Base-by-base conservation (phyloP, 306 rosid genomes). In the Inga laurina region DNA sequence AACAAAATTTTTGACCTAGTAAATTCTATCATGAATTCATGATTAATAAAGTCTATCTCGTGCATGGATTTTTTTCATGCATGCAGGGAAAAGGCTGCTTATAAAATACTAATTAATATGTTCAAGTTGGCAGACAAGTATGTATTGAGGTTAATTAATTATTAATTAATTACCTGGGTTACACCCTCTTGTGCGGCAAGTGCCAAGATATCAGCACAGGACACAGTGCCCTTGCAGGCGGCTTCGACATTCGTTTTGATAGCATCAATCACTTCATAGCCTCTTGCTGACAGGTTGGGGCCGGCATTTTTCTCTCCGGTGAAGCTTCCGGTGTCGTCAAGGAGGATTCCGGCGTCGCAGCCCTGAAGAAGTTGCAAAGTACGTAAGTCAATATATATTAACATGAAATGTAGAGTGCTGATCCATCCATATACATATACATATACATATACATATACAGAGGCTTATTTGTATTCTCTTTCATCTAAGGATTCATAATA, bases 161-260 rank as follows among this genome's bases (percentile, higher is more conserved):
- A 54, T 0, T 18, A 51, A 51, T 51, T 18, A 56, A 56, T 56
- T 56, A 56, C 98, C 90, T 74, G 72, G 82, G 11, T 73, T 8
- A 93, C 86, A 41, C 97, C 94, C 72, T 96, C 99, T 76, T 91
- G 84, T 13, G 93, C 68, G 2, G 98, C 97, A 18, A 96, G 91
- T 15, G 98, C 97, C 35, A 93, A 88, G 39, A 96, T 91, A 84
- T 93, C 98, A 0, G 98, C 97, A 79, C 99, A 96, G 10, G 97
- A 93, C 3, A 93, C 98, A 0, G 83, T 92, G 81, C 76, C 91
- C 1, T 16, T 90, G 83, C 99, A 96, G 78, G 90, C 80, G 49
- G 94, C 87, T 84, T 96, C 98, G 8, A 96, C 98, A 0, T 72
- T 78, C 0, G 86, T 82, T 86, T 93, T 96, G 79, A 96, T 91